Evolutionary conservation across 2,329 filamentous ascomycete species (phyloP), one percentile per base, ranked within the genome.

Genomic region (Anisogramma anomala): DNA sequence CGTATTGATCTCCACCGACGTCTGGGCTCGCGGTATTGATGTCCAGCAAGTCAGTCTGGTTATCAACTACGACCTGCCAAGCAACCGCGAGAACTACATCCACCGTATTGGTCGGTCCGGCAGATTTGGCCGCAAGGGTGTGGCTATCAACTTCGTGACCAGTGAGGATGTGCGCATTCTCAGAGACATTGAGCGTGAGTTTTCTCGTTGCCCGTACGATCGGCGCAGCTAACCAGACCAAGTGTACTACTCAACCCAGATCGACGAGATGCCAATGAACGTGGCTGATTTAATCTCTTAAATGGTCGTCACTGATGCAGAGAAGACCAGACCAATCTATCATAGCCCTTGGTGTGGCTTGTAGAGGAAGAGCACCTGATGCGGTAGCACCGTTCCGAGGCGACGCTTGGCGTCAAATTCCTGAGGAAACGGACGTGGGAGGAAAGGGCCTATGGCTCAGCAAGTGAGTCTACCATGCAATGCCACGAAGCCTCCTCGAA

Each of bases 41-140:
- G 91, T 98, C 59, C 91, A 98, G 76, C 91, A 98, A 73, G 91
- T 98, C 49, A 95, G 89, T 46, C 76, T 98, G 63, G 91, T 98
- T 72, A 98, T 98, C 79, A 98, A 98, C 82, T 98, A 98, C 72
- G 91, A 98, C 65, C 75, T 98, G 43, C 91, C 91, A 54, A 85
- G 87, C 68, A 96, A 96, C 79, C 87, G 89, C 60, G 91, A 98
- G 75, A 98, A 96, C 79, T 98, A 98, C 79, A 98, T 98, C 62
- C 91, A 98, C 72, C 84, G 91, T 65, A 98, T 98, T 61, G 91
- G 91, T 78, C 89, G 91, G 80, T 88, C 88, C 73, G 91, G 91
- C 72, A 88, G 91, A 75, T 98, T 98, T 74, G 91, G 91, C 68
- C 87, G 91, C 68, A 98, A 98, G 82, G 91, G 91, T 82, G 91